These are phyloP conservation scores for Diaporthe eres DNA, from an alignment of 2,329 filamentous ascomycete genomes.

Conservation along the genomic window DNA sequence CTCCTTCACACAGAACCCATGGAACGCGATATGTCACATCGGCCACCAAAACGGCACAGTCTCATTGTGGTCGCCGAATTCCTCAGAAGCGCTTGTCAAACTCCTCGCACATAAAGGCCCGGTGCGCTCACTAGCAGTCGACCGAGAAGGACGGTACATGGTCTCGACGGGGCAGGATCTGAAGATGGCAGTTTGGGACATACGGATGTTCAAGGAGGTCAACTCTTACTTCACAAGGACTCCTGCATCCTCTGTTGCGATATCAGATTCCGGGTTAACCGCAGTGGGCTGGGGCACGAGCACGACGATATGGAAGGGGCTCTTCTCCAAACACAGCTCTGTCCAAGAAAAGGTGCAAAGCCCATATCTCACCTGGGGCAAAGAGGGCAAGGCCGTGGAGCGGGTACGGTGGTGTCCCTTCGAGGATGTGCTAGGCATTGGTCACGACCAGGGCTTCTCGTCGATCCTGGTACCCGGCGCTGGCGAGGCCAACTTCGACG, in stretches of 20 bases:
- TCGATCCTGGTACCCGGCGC: conserved; percentile 92
- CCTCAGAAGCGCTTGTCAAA: conserved; percentile 88
- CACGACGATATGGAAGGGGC: conserved; percentile 89
- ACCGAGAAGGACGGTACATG: conserved; percentile 95
- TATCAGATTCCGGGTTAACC: conserved; percentile 89
- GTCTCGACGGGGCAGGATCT: conserved; percentile 91
- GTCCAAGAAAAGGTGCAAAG: conserved; percentile 86
- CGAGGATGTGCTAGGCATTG: conserved; percentile 90
- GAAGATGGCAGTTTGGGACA: conserved; percentile 96
- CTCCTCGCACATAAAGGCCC: conserved; percentile 91
- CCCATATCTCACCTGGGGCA: conserved; percentile 95
- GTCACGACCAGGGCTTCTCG: conserved; percentile 88
- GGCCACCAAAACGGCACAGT: conserved; percentile 97
- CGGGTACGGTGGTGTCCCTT: conserved; percentile 93
- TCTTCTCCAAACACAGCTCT: conserved; percentile 80
- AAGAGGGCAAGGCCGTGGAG: conserved; percentile 85
- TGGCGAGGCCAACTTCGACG: conserved; percentile 97
- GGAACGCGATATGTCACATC: conserved; percentile 91
- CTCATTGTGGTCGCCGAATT: conserved; percentile 96
- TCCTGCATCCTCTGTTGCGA: conserved; percentile 85
- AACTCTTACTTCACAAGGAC: conserved; percentile 88
- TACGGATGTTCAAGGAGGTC: conserved; percentile 93
- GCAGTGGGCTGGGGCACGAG: conserved; percentile 94
- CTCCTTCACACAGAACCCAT: conserved; percentile 88
- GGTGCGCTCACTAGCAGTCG: conserved; percentile 86